These are phyloP conservation scores for Cytospora mali DNA, from an alignment of 2,329 filamentous ascomycete genomes.

Conservation along the genomic window DNA sequence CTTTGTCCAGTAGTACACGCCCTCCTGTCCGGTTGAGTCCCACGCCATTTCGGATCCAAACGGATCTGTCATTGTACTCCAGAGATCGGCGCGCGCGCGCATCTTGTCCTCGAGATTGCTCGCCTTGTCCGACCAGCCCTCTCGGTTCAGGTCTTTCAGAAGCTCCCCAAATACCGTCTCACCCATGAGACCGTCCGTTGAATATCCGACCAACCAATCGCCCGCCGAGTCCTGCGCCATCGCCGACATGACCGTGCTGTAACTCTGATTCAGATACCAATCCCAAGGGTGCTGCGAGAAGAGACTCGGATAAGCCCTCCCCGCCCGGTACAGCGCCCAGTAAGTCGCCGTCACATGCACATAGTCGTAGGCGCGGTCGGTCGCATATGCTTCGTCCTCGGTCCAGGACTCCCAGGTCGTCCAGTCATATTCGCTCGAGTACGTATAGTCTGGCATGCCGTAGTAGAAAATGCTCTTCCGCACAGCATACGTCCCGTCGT, in stretches of 20 bases:
- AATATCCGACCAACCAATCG: slow-evolving; percentile 42
- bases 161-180: slow-evolving; percentile 60
- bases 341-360: slow-evolving; percentile 59
- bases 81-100: slow-evolving; percentile 50
- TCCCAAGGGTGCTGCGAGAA: slow-evolving; percentile 46
- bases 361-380: slow-evolving; percentile 60
- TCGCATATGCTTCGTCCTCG: slow-evolving; percentile 45
- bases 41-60: slow-evolving; percentile 65
- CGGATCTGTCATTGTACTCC: slow-evolving; percentile 54
- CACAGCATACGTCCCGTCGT: slow-evolving; percentile 45
- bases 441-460: slow-evolving; percentile 46
- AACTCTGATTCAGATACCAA: slow-evolving; percentile 60
- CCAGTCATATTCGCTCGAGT: slow-evolving; percentile 51
- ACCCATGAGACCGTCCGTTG: slow-evolving; percentile 57
- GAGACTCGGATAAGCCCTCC: slow-evolving; percentile 49
- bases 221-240: slow-evolving; percentile 38
- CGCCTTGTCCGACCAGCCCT: slow-evolving; percentile 46
- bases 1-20: slow-evolving; percentile 62
- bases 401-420: slow-evolving; percentile 55
- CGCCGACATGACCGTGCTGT: slow-evolving; percentile 49
- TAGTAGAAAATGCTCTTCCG: slow-evolving; percentile 62
- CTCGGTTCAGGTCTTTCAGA: slow-evolving; percentile 52
- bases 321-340: slow-evolving; percentile 60
- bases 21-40: slow-evolving; percentile 65
- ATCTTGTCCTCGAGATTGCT: slow-evolving; percentile 47